Evolutionary conservation across 352 stramenopile genomes (phyloP), one percentile per base, ranked within the genome.

Genomic region (Pythium chondricola): DNA sequence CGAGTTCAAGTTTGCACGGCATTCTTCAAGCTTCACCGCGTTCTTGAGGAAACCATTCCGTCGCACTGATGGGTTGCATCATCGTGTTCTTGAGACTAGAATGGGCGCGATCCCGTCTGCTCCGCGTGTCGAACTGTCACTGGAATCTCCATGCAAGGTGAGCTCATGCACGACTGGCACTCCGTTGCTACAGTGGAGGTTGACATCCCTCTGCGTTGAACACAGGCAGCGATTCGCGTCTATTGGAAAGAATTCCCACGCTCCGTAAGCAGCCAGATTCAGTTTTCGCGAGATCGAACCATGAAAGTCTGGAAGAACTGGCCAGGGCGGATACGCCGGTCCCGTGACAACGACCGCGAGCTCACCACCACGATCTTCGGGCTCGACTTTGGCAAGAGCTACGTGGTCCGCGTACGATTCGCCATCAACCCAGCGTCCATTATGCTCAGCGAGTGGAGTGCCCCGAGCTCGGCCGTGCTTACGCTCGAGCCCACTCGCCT

Each of bases 261-360:
- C 16, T 74, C 75, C 0, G 20, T 84, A 9, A 61, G 69, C 18
- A 83, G 72, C 32, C 78, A 90, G 22, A 37, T 90, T 18, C 78
- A 90, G 46, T 90, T 79, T 33, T 69, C 78, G 36, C 73, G 78
- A 3, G 78, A 90, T 47, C 78, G 78, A 35, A 71, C 78, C 3
- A 76, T 90, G 67, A 83, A 77, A 40, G 78, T 90, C 25, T 90
- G 78, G 78, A 86, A 85, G 45, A 90, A 67, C 47, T 90, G 78
- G 78, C 66, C 69, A 0, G 78, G 74, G 0, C 63, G 71, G 20
- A 61, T 71, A 18, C 63, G 62, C 37, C 65, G 61, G 37, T 71
- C 71, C 7, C 58, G 55, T 25, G 68, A 78, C 14, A 79, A 65
- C 42, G 73, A 82, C 14, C 63, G 57, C 2, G 75, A 88, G 55